Percentiles rank a stretch among this genome's conserved stretches.
Conservation (phyloP, 2,329 filamentous ascomycete genomes). For the Colletotrichum viniferum region DNA sequence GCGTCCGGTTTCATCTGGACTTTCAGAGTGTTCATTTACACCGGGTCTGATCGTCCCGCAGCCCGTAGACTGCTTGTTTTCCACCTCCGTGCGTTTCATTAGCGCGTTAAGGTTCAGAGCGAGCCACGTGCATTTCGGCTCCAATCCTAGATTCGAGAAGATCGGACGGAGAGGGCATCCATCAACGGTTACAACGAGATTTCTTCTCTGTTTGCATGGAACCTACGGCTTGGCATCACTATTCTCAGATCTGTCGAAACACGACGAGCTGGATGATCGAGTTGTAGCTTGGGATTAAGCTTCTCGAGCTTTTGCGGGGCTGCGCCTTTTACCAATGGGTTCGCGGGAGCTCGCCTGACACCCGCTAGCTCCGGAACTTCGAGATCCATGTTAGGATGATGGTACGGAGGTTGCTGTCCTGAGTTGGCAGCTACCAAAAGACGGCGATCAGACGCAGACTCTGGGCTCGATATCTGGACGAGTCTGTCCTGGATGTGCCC, state of each 20-base stretch:
- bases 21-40: neutral
- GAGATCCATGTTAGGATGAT: neutral
- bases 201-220: neutral
- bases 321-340: rapidly evolving
- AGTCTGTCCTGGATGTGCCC: neutral
- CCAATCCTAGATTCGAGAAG: neutral
- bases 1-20: neutral
- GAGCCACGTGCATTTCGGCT: neutral
- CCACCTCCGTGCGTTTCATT: neutral
- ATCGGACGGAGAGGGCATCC: neutral
- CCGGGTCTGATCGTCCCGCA: neutral
- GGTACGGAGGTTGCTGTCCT: neutral
- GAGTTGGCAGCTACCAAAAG: neutral
- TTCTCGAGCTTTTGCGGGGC: neutral
- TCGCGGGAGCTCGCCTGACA: neutral
- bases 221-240: neutral
- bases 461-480: neutral
- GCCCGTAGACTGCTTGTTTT: neutral
- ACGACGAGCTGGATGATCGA: neutral
- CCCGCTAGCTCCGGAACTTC: neutral
- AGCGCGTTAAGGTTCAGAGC: neutral
- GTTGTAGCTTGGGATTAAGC: neutral
- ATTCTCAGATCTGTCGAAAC: neutral
- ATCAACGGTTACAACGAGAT: neutral
- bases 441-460: neutral